phyloP scores from a whole-genome alignment of 176 grass and related monocot genomes.

The Chloris gayana region DNA sequence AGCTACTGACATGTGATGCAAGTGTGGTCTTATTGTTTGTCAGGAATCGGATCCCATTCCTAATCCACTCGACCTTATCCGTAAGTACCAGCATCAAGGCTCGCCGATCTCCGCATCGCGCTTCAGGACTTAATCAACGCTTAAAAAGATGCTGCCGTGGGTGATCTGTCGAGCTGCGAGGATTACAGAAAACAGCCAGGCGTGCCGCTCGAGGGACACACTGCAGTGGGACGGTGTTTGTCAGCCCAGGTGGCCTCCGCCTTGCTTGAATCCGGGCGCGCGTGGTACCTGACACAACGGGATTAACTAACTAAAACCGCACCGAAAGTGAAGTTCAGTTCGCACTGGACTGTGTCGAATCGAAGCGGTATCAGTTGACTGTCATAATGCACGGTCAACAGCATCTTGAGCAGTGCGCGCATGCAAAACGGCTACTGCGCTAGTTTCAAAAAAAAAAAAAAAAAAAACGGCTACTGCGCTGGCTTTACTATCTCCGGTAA shows the following conservation, averaged over 20 bases:
- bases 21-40: neutral
- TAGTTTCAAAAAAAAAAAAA: no score
- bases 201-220: constrained; percentile 19
- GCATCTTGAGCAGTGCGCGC: neutral
- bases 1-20: neutral
- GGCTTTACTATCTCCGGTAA: no score
- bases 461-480: no score
- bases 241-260: constrained; percentile 16
- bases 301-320: neutral
- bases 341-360: neutral
- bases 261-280: neutral
- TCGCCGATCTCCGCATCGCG: neutral
- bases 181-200: neutral
- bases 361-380: neutral
- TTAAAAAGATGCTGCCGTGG: neutral
- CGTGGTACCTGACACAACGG: neutral
- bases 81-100: neutral
- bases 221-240: neutral
- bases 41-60: constrained; percentile 20
- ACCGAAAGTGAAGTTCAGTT: neutral
- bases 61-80: constrained; percentile 21
- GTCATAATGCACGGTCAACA: neutral
- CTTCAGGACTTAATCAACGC: constrained; percentile 8
- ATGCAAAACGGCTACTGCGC: no score
- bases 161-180: neutral